phyloP scores from a whole-genome alignment of 352 stramenopile genomes.

The Pythium myriotylum region DNA sequence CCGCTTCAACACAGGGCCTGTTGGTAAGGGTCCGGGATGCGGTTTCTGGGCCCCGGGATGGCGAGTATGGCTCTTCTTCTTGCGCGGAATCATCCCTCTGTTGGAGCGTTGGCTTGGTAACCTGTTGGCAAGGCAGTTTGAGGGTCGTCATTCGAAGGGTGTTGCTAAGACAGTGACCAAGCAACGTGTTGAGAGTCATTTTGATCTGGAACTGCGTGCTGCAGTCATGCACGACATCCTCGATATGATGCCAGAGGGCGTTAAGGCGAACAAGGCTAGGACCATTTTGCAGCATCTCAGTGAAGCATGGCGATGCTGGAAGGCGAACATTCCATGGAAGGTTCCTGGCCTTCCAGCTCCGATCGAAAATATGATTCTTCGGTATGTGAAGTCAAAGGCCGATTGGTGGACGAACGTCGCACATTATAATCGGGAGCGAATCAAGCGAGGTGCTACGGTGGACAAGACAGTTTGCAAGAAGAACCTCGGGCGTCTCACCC shows the following conservation, averaged over 20 bases:
- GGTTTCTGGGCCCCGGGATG: conserved; percentile 99
- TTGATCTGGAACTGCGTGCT: conserved; percentile 98
- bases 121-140: conserved; percentile 98
- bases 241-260: conserved; percentile 99
- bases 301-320: conserved; percentile 98
- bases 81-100: conserved; percentile 98
- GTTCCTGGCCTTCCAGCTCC: conserved; percentile 98
- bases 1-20: conserved; percentile 99
- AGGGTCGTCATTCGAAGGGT: conserved; percentile 98
- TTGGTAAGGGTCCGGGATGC: conserved; percentile 98
- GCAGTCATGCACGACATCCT: conserved; percentile 99
- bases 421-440: conserved; percentile 99
- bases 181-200: conserved; percentile 99
- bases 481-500: conserved; percentile 98
- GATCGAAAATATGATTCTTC: conserved; percentile 99
- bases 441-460: conserved; percentile 98
- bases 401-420: conserved; percentile 99
- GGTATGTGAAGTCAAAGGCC: conserved; percentile 99
- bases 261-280: conserved; percentile 99
- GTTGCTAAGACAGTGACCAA: conserved; percentile 99
- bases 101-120: conserved; percentile 99
- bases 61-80: conserved; percentile 99
- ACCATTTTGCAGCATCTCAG: conserved; percentile 99
- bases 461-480: conserved; percentile 99
- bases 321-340: conserved; percentile 99